Evolutionary conservation across 192 early-diverging fungal species (phyloP), one percentile per base, ranked within the genome.

Genomic region (Backusella tarrabulga): DNA sequence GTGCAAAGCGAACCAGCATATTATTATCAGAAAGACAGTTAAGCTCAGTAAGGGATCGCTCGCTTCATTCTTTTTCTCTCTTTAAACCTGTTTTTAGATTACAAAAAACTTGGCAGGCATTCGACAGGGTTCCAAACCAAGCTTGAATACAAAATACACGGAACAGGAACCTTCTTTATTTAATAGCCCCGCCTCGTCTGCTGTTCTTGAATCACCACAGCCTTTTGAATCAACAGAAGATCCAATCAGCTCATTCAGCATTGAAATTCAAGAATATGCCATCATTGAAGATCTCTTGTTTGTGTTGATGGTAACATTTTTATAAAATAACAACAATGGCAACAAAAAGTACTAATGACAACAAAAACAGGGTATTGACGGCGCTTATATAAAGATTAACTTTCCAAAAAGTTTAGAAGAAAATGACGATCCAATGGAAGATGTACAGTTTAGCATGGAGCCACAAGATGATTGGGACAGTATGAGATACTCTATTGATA

Each of bases 201-300:
- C 72, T 9, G 1, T 42, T 41, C 6, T 34, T 35, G 14, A 34
- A 29, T 44, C 56, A 46, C 56, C 32, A 71, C 35, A 14, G 6
- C 70, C 35, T 36, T 44, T 44, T 21, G 40, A 26, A 44, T 42
- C 40, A 29, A 40, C 66, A 63, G 23, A 29, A 26, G 56, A 63
- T n/a, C 54, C 32, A 14, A 75, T 83, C 34, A 89, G 84, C 35
- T 40, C 77, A 0, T 81, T 90, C 72, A 84, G 84, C 34, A 34
- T 81, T 0, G 85, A 87, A 26, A 80, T 90, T 67, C 96, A 97
- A 80, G 95, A 97, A 81, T 89, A 88, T 78, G 86, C 89, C 9
- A 87, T 97, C 32, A 91, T 99, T 29, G 94, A 99, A 71, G 97
- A 99, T 81, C 78, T 97, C 0, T 81, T 99, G 67, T 97, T 92